A percentile compares a stretch with the other conserved stretches of the same genome.
Evolutionary conservation across 139 green algal genomes (phyloP).

Genomic region (Dunaliella sp.): DNA sequence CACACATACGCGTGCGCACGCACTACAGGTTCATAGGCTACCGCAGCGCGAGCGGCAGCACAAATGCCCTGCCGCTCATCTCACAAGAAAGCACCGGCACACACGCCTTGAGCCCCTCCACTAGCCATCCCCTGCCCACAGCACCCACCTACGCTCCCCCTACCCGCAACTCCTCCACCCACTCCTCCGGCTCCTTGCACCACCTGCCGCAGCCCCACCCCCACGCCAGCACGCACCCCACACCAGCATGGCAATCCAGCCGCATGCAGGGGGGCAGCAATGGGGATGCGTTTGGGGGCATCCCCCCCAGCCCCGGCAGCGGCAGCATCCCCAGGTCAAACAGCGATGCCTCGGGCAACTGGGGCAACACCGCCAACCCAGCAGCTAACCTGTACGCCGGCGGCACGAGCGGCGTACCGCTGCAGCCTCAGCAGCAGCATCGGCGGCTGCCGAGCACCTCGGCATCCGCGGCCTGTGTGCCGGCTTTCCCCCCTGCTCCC

Average conservation of each 20-base stretch:
- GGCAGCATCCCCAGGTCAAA: not conserved
- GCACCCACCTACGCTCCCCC: not conserved
- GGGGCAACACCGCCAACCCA: not conserved
- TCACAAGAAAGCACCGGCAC: not conserved
- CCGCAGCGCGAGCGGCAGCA: constrained; percentile 14
- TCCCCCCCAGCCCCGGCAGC: not conserved
- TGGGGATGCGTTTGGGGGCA: not conserved
- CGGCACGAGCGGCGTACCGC: not conserved
- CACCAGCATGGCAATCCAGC: not conserved
- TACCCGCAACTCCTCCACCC: not conserved
- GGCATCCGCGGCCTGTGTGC: not conserved
- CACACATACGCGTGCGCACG: not conserved
- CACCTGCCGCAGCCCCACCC: not conserved
- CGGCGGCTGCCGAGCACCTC: not conserved
- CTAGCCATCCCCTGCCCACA: not conserved
- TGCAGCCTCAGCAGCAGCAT: constrained; percentile 1
- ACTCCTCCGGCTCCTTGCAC: not conserved
- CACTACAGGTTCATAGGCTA: constrained; percentile 21
- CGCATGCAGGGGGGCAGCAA: not conserved
- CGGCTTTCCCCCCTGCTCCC: not conserved
- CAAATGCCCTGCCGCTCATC: not conserved
- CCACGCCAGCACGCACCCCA: not conserved
- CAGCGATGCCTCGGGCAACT: not conserved
- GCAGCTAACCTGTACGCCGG: not conserved
- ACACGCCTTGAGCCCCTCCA: not conserved